Evolutionary conservation across 106 monocot genomes (phyloP).

Genomic region (Apostasia shenzhenica): DNA sequence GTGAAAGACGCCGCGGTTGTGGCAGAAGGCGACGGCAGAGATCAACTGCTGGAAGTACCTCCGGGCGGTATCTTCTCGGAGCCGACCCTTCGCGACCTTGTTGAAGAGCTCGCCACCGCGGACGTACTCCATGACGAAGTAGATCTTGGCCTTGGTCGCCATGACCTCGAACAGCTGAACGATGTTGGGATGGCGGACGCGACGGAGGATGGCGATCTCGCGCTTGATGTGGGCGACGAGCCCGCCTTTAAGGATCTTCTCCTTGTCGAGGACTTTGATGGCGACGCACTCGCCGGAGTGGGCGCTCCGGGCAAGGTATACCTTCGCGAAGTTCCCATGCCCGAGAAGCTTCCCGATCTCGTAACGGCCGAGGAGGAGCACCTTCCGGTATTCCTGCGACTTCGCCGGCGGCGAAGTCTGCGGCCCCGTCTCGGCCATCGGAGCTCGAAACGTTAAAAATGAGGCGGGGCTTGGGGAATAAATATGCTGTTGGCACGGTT

Average conservation of each 20-base stretch:
- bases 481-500: too few species aligned
- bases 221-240: slow-evolving; percentile 8
- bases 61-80: slow-evolving; percentile 23
- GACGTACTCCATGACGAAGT: slow-evolving; percentile 15
- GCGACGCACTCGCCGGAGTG: slow-evolving; percentile 7
- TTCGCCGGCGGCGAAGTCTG: too few species aligned
- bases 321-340: slow-evolving; percentile 20
- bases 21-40: slow-evolving; percentile 42
- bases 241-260: background rate
- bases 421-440: too few species aligned
- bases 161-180: slow-evolving; percentile 20
- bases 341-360: slow-evolving; percentile 10
- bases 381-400: too few species aligned
- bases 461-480: too few species aligned
- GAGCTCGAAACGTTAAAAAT: too few species aligned
- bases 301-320: slow-evolving; percentile 11
- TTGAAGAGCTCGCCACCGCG: slow-evolving; percentile 21
- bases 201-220: slow-evolving; percentile 12
- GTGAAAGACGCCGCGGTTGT: slow-evolving; percentile 3
- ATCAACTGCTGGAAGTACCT: slow-evolving; percentile 42
- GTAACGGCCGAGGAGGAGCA: slow-evolving; percentile 3
- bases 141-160: slow-evolving; percentile 13
- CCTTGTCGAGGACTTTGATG: slow-evolving; percentile 11
- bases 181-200: slow-evolving; percentile 20
- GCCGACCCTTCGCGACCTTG: slow-evolving; percentile 19